These are phyloP conservation scores for Strobilomyces confusus DNA, from an alignment of 768 basidiomycete species.

Conservation along the genomic window DNA sequence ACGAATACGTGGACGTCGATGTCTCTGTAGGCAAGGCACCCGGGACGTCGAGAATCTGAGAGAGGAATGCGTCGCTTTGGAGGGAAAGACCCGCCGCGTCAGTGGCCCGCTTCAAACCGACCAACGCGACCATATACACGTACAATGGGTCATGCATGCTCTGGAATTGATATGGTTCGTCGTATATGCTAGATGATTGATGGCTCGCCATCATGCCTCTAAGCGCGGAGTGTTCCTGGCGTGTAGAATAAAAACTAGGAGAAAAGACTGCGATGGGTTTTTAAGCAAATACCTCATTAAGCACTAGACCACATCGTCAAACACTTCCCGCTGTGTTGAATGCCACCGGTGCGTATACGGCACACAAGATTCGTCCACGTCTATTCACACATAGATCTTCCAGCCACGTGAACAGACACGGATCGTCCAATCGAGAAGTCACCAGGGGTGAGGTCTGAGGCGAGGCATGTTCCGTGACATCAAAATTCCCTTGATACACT, in stretches of 20 bases:
- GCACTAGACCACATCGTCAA: neutral
- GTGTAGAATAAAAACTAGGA: neutral
- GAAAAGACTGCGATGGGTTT: neutral
- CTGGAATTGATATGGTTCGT: neutral
- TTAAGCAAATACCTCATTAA: slow-evolving; percentile 3
- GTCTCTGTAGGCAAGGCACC: neutral
- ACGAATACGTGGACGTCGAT: no score
- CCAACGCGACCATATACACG: neutral
- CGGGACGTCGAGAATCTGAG: slow-evolving; percentile 2
- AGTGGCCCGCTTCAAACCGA: neutral
- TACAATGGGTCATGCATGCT: slow-evolving; percentile 9
- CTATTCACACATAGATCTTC: neutral
- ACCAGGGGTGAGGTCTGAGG: neutral
- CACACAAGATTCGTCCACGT: neutral
- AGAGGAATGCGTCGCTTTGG: slow-evolving; percentile 17
- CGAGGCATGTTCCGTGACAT: neutral
- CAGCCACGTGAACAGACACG: neutral
- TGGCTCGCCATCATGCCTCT: neutral
- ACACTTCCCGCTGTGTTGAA: neutral
- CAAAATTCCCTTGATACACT: neutral
- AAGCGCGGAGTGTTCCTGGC: neutral
- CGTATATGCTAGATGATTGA: neutral
- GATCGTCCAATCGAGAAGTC: neutral
- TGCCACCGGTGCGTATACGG: slow-evolving; percentile 3
- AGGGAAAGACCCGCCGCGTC: neutral